phyloP scores from a whole-genome alignment of 2,329 filamentous ascomycete genomes.

The Graphilbum ipis-grandicollis region DNA sequence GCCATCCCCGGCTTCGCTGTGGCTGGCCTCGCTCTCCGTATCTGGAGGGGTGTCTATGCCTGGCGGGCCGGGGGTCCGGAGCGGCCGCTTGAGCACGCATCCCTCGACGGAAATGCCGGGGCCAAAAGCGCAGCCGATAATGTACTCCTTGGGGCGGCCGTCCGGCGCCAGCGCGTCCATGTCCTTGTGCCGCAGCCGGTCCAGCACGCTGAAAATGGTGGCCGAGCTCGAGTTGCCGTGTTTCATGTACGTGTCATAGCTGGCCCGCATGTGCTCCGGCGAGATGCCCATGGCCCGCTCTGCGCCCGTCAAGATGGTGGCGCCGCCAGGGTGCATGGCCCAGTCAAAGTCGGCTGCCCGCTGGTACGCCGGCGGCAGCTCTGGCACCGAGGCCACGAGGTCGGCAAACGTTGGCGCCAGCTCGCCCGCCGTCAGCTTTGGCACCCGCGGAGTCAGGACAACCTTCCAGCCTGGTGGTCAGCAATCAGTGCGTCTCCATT shows the following conservation, averaged over 20 bases:
- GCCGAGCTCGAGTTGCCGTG: constrained; percentile 55
- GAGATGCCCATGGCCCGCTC: constrained; percentile 39
- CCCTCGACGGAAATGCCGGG: constrained; percentile 53
- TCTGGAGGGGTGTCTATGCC: constrained; percentile 35
- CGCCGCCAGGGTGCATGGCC: constrained; percentile 55
- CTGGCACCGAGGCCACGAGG: constrained; percentile 27
- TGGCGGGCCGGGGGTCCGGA: constrained; percentile 16
- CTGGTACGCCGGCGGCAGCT: constrained; percentile 26
- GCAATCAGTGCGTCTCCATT: too few relatives aligned
- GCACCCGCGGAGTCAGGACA: constrained; percentile 42
- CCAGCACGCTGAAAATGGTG: constrained; percentile 50
- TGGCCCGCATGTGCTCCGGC: constrained; percentile 50
- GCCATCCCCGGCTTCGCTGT: constrained; percentile 22
- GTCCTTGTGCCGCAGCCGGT: constrained; percentile 39
- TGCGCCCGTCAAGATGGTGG: constrained; percentile 47
- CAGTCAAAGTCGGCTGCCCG: constrained; percentile 47
- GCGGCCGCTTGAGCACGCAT: constrained; percentile 42
- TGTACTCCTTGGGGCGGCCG: constrained; percentile 32
- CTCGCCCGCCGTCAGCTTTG: constrained; percentile 32
- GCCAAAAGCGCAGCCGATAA: constrained; percentile 53
- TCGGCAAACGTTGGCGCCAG: constrained; percentile 36
- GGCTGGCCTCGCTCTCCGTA: constrained; percentile 31
- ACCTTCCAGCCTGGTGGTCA: constrained; percentile 55
- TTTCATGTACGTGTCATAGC: constrained; percentile 49
- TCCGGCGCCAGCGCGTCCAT: constrained; percentile 39